Evolutionary conservation across 1,139 yeast species (phyloP), one percentile per base, ranked within the genome.

Genomic region (Yamadazyma blattariae): DNA sequence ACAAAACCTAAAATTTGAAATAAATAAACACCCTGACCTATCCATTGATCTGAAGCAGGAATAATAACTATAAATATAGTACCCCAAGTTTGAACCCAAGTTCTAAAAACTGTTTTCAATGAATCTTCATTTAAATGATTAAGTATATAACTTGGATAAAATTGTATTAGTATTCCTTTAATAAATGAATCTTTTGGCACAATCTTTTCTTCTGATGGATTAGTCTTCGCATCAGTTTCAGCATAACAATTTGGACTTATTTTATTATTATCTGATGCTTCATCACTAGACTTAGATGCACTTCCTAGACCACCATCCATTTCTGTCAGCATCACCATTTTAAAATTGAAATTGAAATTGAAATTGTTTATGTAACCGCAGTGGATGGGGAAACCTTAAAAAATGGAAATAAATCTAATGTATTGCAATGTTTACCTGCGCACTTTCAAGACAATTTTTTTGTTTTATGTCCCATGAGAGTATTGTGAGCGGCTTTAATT

Each of bases 21-120:
- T 35, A 64, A 47, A 38, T 54, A 64, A 1, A 60, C 48, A 2
- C 62, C 64, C 13, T 37, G 36, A 4, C 69, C 69, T 1, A 64
- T 26, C 67, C 67, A 64, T 10, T 36, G 34, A 31, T 54, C 47
- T 1, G 57, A 45, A 8, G 36, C 33, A 1, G 64, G 66, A 1
- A 61, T 50, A 3, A 60, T 46, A 7, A 56, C 40, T 12, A 64
- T 33, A 2, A 64, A 37, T 8, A 57, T 54, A 1, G 58, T 47
- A 4, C 43, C 34, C 61, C 67, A 64, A 4, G 57, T 40, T 35
- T 58, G 63, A 4, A 52, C 24, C 59, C 64, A 64, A 2, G 66
- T 52, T 19, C 60, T 48, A 7, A 54, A 24, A 1, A 47, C 56
- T 1, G 52, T 41, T 35, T 58, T 59, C 39, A 60, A 50, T 5